These are phyloP conservation scores for Cephalotrichum gorgonifer DNA, from an alignment of 2,329 filamentous ascomycete genomes.

Conservation along the genomic window DNA sequence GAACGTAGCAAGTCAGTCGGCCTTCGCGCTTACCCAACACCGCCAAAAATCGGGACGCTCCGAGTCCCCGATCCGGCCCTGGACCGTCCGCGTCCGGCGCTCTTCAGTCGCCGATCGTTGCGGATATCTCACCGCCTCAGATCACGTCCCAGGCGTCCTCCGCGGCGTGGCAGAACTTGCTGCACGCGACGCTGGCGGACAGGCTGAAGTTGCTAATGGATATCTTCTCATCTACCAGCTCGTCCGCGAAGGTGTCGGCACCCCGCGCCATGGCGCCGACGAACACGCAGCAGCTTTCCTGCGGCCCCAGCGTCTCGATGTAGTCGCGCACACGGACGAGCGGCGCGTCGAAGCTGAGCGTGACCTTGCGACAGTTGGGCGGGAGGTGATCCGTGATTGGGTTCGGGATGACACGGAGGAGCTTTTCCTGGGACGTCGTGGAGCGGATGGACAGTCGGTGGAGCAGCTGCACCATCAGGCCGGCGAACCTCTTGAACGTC, in stretches of 20 bases:
- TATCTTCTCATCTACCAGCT: slow-evolving; percentile 92
- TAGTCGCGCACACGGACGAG: slow-evolving; percentile 85
- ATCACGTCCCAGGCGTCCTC: slow-evolving; percentile 95
- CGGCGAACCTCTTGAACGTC: slow-evolving; percentile 97
- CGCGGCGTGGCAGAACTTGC: slow-evolving; percentile 97
- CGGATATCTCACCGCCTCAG: slow-evolving; percentile 31
- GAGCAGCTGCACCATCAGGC: slow-evolving; percentile 95
- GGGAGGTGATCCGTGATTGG: slow-evolving; percentile 95
- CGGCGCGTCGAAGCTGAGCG: slow-evolving; percentile 84
- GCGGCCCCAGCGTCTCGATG: slow-evolving; percentile 63
- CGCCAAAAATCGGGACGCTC: slow-evolving; percentile 2
- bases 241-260: slow-evolving; percentile 87
- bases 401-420: slow-evolving; percentile 94
- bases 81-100: too few relatives aligned
- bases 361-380: slow-evolving; percentile 95
- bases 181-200: slow-evolving; percentile 95
- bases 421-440: slow-evolving; percentile 93
- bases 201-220: slow-evolving; percentile 97
- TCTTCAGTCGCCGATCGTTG: not conserved
- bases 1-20: not conserved
- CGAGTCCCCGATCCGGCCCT: slow-evolving; percentile 16
- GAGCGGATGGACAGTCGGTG: slow-evolving; percentile 94
- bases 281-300: slow-evolving; percentile 95
- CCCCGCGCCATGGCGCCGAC: slow-evolving; percentile 99
- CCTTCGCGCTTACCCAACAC: not conserved